A percentile compares a stretch with the other conserved stretches of the same genome.
These are phyloP conservation scores for Quercus dentata DNA, from an alignment of 306 rosid genomes.

Conservation along the genomic window DNA sequence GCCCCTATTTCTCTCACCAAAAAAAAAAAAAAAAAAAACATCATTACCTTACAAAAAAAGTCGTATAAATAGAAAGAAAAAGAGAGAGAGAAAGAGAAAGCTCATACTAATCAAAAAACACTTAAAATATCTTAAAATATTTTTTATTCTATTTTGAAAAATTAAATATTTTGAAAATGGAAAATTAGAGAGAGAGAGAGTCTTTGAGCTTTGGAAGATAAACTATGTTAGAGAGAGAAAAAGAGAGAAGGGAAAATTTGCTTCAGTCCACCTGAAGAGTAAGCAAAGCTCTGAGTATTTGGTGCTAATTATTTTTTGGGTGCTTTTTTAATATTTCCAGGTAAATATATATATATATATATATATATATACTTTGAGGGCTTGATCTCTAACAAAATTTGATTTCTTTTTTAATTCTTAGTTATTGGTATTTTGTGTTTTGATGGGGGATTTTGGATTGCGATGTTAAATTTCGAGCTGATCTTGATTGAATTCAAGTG, in stretches of 20 bases:
- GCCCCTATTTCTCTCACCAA: too few species aligned
- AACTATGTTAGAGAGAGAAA: neutral
- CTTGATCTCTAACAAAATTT: slow-evolving; percentile 8
- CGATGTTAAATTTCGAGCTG: neutral
- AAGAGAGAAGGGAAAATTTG: neutral
- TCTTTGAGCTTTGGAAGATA: slow-evolving; percentile 1
- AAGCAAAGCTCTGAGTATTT: neutral
- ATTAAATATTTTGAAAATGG: too few species aligned
- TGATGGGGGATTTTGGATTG: neutral
- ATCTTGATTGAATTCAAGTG: neutral
- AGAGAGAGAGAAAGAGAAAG: neutral
- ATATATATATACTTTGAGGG: neutral
- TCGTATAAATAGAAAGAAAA: neutral
- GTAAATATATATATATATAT: neutral
- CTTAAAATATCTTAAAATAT: too few species aligned
- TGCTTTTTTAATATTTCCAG: neutral
- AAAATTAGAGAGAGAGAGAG: slow-evolving; percentile 6
- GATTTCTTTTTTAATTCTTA: neutral
- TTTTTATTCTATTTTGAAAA: too few species aligned
- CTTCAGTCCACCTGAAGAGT: neutral
- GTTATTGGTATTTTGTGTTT: neutral
- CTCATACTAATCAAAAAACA: too few species aligned
- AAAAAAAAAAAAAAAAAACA: neutral
- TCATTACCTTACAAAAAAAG: neutral
- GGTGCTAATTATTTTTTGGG: neutral